Percentiles rank a stretch among this genome's conserved stretches.
Conservation (phyloP, 2,329 filamentous ascomycete species). For the Penicillium sp. region DNA sequence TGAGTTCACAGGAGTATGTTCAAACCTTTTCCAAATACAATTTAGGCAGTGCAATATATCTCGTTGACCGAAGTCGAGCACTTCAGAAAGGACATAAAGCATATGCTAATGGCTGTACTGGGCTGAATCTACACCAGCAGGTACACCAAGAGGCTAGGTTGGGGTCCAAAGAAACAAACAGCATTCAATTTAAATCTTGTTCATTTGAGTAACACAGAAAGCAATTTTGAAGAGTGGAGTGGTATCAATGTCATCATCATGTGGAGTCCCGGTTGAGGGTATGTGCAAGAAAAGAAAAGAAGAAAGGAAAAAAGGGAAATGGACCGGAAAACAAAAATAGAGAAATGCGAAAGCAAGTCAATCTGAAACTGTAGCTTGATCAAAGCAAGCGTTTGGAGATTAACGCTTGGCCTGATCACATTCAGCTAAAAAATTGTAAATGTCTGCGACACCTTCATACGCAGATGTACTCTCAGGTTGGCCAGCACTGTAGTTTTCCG, state of each 20-base stretch:
- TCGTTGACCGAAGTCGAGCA: too few species aligned
- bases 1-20: too few species aligned
- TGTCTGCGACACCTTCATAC: constrained; percentile 64
- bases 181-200: neutral
- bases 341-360: constrained; percentile 4
- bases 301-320: constrained; percentile 1
- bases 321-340: constrained; percentile 13
- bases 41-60: too few species aligned
- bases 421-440: constrained; percentile 64
- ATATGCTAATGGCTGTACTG: too few species aligned
- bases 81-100: too few species aligned
- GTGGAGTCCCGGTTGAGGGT: constrained; percentile 7
- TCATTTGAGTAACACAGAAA: neutral
- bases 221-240: constrained; percentile 22
- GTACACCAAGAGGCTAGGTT: too few species aligned
- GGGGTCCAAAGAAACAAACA: neutral
- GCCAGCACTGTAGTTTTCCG: constrained; percentile 40
- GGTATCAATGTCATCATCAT: constrained; percentile 24
- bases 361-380: neutral
- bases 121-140: too few species aligned
- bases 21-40: too few species aligned
- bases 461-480: constrained; percentile 45
- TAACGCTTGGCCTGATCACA: constrained; percentile 53
- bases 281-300: constrained; percentile 3
- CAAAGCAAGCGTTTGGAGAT: neutral